Evolutionary conservation across 2,329 filamentous ascomycete genomes (phyloP).

Genomic region (Zymoseptoria ardabiliae): DNA sequence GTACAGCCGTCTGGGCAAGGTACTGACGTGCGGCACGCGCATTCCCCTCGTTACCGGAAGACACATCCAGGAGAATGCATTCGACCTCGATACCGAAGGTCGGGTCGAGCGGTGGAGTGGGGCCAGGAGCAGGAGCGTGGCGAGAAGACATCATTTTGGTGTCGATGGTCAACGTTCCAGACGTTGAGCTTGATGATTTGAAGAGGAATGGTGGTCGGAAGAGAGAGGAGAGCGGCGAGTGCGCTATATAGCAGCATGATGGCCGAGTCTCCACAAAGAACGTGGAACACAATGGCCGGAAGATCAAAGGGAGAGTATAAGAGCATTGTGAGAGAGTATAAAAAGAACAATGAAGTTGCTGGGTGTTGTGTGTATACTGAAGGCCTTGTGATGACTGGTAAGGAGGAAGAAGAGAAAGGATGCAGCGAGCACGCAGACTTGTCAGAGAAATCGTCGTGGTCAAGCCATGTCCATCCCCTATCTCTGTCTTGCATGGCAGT

Average conservation of each 20-base stretch:
- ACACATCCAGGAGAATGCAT: conserved; percentile 1
- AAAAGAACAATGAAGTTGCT: background rate
- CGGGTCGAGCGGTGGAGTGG: background rate
- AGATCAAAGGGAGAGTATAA: background rate
- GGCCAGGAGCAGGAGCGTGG: background rate
- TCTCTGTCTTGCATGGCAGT: background rate
- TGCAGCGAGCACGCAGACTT: background rate
- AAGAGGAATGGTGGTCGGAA: background rate
- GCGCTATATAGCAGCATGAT: background rate
- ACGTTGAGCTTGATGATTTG: background rate
- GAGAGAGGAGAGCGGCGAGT: background rate
- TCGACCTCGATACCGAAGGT: conserved; percentile 11
- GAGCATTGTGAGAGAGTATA: background rate
- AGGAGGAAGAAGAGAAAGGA: background rate
- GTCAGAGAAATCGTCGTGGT: too few relatives aligned
- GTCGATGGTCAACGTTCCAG: background rate
- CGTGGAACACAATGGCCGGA: background rate
- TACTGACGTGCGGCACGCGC: background rate
- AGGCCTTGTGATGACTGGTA: background rate
- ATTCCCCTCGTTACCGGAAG: background rate
- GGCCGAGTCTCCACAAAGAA: background rate
- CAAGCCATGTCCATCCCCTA: background rate
- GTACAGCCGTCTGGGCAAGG: background rate
- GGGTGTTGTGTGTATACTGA: background rate
- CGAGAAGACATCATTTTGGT: background rate